Conservation (phyloP, 768 basidiomycete genomes). For the Rhodosporidiobolus sp. region DNA sequence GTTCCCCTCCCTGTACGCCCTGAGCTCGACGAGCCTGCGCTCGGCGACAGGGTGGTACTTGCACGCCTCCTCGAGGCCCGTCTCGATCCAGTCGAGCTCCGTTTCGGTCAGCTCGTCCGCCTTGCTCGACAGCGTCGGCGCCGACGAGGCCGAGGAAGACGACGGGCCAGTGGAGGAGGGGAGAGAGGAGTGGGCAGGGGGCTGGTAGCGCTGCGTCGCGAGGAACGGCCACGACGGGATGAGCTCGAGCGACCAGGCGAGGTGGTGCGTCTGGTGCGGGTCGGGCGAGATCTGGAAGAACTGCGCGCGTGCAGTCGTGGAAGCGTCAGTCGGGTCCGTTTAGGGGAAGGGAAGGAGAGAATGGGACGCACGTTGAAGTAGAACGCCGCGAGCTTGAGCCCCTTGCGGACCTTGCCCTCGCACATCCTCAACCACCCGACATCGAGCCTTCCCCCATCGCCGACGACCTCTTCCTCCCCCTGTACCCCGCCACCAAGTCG, state of each 20-base stretch:
- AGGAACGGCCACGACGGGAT: slow-evolving; percentile 17
- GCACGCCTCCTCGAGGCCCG: slow-evolving; percentile 1
- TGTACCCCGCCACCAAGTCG: background rate
- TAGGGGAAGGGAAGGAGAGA: too few relatives aligned
- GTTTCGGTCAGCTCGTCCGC: background rate
- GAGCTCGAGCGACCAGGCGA: slow-evolving; percentile 13
- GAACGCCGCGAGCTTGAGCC: slow-evolving; percentile 17
- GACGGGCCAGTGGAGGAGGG: background rate
- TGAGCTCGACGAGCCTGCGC: background rate
- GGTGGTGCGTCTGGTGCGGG: slow-evolving; percentile 22
- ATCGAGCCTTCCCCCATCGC: background rate
- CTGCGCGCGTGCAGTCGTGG: background rate
- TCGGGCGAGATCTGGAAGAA: slow-evolving; percentile 14
- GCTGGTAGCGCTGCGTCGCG: slow-evolving; percentile 2
- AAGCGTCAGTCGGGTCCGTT: background rate
- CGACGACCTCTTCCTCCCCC: background rate
- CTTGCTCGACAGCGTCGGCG: background rate
- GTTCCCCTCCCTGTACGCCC: slow-evolving; percentile 1
- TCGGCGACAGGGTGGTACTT: slow-evolving; percentile 4
- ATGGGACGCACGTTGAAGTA: slow-evolving; percentile 8
- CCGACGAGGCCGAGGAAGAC: background rate
- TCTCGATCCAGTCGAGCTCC: slow-evolving; percentile 29
- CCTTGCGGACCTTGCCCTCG: slow-evolving; percentile 10
- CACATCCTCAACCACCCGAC: slow-evolving; percentile 1
- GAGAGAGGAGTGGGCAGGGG: background rate